Conservation (phyloP, 1,284 basidiomycete genomes). For the Sanguinoderma infundibulare region DNA sequence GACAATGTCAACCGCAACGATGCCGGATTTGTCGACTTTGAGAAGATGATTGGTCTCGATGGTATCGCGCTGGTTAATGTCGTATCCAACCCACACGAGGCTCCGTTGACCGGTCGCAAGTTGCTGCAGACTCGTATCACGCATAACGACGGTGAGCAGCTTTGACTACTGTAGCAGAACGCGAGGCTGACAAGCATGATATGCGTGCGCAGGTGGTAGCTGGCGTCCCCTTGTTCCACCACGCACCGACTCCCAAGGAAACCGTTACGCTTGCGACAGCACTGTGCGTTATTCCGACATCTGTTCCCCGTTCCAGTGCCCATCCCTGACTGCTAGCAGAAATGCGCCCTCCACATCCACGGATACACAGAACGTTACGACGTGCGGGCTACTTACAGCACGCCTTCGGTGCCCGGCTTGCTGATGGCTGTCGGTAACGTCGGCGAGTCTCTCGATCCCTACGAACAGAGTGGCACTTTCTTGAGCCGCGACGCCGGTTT, state of each 20-base stretch:
- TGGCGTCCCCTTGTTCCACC: constrained; percentile 90
- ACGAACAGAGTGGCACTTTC: constrained; percentile 94
- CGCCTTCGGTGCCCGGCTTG: constrained; percentile 89
- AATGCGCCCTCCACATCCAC: constrained; percentile 90
- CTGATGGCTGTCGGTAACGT: constrained; percentile 99
- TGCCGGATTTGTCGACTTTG: constrained; percentile 93
- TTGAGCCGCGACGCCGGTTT: constrained; percentile 96
- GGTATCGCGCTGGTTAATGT: constrained; percentile 95
- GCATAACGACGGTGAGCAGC: constrained; percentile 86
- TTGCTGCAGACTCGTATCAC: constrained; percentile 87
- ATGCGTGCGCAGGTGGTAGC: constrained; percentile 71
- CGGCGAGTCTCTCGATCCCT: constrained; percentile 81
- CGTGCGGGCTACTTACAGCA: constrained; percentile 90
- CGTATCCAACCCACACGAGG: constrained; percentile 83
- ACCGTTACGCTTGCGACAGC: constrained; percentile 72
- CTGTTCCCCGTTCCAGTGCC: neutral
- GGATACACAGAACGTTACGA: constrained; percentile 95
- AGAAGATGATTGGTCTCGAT: constrained; percentile 96
- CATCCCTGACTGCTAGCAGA: constrained; percentile 45
- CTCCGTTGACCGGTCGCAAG: constrained; percentile 77
- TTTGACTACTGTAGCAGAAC: neutral
- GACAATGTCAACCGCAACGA: constrained; percentile 91
- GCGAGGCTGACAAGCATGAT: neutral
- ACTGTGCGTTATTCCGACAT: constrained; percentile 54
- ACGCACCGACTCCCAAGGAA: constrained; percentile 75